Evolutionary conservation across 345 rosid genomes (phyloP).

Genomic region (Gossypium turneri): DNA sequence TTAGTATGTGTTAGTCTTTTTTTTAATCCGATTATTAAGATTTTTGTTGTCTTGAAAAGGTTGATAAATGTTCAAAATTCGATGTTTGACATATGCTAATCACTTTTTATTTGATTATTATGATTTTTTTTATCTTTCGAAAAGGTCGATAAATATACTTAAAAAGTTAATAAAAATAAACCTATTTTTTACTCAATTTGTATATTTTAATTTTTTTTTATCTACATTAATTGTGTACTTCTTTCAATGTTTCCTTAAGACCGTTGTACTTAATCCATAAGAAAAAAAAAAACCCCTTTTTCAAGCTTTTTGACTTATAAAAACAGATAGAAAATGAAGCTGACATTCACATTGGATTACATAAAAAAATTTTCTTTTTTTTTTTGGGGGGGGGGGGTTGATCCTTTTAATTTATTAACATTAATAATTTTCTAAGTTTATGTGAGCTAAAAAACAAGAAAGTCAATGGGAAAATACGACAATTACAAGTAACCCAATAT

Average conservation of each 20-base stretch:
- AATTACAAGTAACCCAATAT: not conserved
- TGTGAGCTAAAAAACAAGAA: not conserved
- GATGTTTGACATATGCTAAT: no score
- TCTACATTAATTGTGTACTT: not conserved
- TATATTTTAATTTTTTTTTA: not conserved
- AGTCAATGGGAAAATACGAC: not conserved
- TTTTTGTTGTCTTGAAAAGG: no score
- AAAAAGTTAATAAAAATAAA: no score
- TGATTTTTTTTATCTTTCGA: no score
- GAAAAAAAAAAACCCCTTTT: not conserved
- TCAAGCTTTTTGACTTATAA: constrained; percentile 1
- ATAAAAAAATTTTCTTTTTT: not conserved
- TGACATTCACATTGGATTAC: constrained; percentile 4
- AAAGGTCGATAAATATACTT: no score
- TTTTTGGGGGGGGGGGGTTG: no score
- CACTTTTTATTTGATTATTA: no score
- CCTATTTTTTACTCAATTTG: no score
- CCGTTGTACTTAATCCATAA: not conserved
- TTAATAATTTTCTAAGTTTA: not conserved
- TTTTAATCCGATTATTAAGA: no score
- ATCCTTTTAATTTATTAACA: not conserved
- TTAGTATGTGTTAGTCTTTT: no score
- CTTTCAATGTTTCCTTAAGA: not conserved
- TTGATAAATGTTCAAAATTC: no score
- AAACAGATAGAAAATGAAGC: not conserved